Conservation (phyloP, 192 early-diverging fungal genomes). For the Backusella circina region DNA sequence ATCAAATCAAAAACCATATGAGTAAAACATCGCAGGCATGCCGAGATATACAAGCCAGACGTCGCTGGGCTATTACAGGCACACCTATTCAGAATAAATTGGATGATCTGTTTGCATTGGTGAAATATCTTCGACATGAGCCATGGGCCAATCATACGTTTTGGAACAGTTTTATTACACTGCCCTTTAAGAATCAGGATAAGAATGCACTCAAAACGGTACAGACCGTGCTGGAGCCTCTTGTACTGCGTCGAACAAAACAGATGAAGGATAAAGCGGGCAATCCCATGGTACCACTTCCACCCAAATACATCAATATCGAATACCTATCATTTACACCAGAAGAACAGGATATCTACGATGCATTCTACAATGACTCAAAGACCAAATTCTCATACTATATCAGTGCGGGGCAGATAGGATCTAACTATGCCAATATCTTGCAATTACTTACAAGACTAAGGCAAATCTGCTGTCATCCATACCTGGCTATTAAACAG, state of each 20-base stretch:
- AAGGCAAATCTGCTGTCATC: constrained; percentile 71
- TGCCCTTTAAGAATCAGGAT: constrained; percentile 66
- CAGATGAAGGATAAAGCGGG: constrained; percentile 67
- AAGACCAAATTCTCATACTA: constrained; percentile 60
- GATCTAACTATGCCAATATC: constrained; percentile 68
- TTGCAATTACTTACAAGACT: constrained; percentile 58
- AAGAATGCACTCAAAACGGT: constrained; percentile 42
- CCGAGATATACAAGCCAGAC: constrained; percentile 57
- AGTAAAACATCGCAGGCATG: constrained; percentile 75
- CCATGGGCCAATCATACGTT: constrained; percentile 61
- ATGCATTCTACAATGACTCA: constrained; percentile 62
- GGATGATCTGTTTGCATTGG: constrained; percentile 83
- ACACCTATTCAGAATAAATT: constrained; percentile 79
- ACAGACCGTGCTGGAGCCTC: constrained; percentile 67
- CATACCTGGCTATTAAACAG: constrained; percentile 41
- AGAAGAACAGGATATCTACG: constrained; percentile 68
- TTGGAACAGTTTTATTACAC: constrained; percentile 73
- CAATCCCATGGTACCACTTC: constrained; percentile 74
- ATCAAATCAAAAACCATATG: constrained; percentile 81
- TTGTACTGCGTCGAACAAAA: constrained; percentile 89
- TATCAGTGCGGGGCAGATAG: constrained; percentile 54
- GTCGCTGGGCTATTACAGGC: constrained; percentile 92
- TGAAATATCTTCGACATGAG: constrained; percentile 74
- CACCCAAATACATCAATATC: constrained; percentile 56
- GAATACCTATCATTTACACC: constrained; percentile 61